Conservation (phyloP, 2,329 filamentous ascomycete genomes). For the Stylonectria norvegica region DNA sequence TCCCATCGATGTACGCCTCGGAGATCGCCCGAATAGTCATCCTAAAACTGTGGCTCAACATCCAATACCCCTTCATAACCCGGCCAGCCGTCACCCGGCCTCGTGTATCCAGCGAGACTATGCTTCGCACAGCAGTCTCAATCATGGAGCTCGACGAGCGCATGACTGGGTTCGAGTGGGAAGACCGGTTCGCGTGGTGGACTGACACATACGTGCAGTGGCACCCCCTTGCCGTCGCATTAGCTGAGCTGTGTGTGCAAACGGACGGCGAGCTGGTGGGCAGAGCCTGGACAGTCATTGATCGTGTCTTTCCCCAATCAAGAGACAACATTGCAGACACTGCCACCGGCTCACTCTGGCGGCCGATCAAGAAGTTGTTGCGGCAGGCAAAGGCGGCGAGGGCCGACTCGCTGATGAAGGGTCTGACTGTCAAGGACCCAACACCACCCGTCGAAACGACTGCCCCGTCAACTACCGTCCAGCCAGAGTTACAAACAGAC, state of each 20-base stretch:
- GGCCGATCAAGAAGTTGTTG: conserved; percentile 51
- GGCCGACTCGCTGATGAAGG: conserved; percentile 28
- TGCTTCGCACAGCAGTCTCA: conserved; percentile 46
- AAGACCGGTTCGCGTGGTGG: conserved; percentile 45
- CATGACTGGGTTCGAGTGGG: conserved; percentile 31
- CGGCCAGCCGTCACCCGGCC: conserved; percentile 26
- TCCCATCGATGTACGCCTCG: conserved; percentile 37
- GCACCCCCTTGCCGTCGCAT: conserved; percentile 51
- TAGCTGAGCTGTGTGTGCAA: conserved; percentile 50
- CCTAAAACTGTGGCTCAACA: conserved; percentile 45
- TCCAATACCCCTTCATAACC: conserved; percentile 43
- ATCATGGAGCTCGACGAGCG: conserved; percentile 41
- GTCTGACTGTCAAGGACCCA: conserved; percentile 18
- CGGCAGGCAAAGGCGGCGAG: conserved; percentile 45
- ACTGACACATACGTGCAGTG: conserved; percentile 51
- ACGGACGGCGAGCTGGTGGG: conserved; percentile 44
- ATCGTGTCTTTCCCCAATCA: conserved; percentile 43
- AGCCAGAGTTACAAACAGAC: conserved; percentile 1
- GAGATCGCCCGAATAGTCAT: conserved; percentile 41
- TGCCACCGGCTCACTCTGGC: conserved; percentile 49
- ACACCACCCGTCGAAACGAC: conserved; percentile 5
- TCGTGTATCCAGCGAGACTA: conserved; percentile 38
- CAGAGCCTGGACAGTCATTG: conserved; percentile 48
- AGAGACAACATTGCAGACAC: conserved; percentile 47
- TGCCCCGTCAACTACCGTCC: conserved; percentile 6